These are phyloP conservation scores for Suhomyces kilbournensis DNA, from an alignment of 805 yeast species.

Conservation along the genomic window DNA sequence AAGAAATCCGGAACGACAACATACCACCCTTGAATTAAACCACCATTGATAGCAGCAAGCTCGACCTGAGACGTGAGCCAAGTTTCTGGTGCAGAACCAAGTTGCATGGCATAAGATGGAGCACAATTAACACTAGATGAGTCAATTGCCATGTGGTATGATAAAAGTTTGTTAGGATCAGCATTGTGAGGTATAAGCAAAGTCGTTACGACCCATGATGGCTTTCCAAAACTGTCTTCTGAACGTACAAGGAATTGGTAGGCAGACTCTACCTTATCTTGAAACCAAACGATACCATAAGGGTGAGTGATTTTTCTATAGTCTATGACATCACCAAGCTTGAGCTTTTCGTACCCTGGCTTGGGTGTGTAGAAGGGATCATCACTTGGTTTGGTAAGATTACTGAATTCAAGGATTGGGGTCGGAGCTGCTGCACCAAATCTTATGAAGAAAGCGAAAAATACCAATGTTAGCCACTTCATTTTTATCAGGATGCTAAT, in stretches of 20 bases:
- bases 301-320: conserved; percentile 10
- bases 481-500: not conserved
- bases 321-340: conserved; percentile 12
- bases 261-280: conserved; percentile 9
- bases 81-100: conserved; percentile 10
- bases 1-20: conserved; percentile 36
- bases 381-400: conserved; percentile 1
- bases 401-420: not conserved
- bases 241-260: conserved; percentile 14
- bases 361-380: conserved; percentile 16
- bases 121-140: conserved; percentile 25
- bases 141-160: conserved; percentile 30
- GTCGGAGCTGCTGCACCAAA: not conserved
- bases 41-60: conserved; percentile 10
- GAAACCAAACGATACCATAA: conserved; percentile 9
- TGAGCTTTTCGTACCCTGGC: conserved; percentile 11
- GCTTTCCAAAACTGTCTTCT: conserved; percentile 22
- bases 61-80: conserved; percentile 16
- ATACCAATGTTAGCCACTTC: not conserved
- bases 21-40: conserved; percentile 27
- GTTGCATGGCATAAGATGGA: conserved; percentile 23
- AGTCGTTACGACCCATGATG: conserved; percentile 25
- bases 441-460: not conserved
- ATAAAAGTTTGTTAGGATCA: conserved; percentile 22
- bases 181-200: conserved; percentile 29